These are phyloP conservation scores for Shiraia sp. DNA, from an alignment of 2,329 filamentous ascomycete genomes.

Conservation along the genomic window DNA sequence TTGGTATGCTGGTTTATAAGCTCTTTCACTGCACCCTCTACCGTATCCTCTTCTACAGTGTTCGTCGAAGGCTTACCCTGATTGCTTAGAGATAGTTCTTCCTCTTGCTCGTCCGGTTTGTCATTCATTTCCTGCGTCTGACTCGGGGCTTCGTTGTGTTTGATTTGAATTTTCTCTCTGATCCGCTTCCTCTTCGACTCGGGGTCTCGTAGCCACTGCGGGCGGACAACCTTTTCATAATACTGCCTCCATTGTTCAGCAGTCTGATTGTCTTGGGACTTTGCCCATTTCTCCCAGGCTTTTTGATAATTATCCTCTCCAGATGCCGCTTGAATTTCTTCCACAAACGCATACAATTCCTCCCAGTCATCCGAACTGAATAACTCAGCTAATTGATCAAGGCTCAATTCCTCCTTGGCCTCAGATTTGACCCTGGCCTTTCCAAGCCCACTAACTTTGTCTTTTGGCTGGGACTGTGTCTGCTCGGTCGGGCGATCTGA, in stretches of 20 bases:
- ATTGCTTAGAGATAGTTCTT: neutral
- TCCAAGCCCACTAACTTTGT: neutral
- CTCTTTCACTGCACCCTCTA: conserved; percentile 1
- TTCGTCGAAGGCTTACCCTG: neutral
- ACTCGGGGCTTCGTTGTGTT: conserved; percentile 1
- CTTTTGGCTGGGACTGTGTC: neutral
- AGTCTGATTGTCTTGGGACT: conserved; percentile 20
- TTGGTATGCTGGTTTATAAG: conserved; percentile 2
- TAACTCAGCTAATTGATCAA: conserved; percentile 23
- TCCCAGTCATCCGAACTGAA: conserved; percentile 37
- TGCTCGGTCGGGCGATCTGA: conserved; percentile 25
- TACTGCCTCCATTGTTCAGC: conserved; percentile 40
- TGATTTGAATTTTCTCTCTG: conserved; percentile 18
- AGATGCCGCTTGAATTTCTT: conserved; percentile 15
- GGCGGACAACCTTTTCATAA: conserved; percentile 38
- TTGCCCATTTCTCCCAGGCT: conserved; percentile 31
- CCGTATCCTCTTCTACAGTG: neutral
- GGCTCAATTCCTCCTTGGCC: conserved; percentile 12
- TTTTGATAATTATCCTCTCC: conserved; percentile 14
- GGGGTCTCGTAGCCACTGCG: conserved; percentile 35
- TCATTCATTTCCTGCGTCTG: conserved; percentile 11
- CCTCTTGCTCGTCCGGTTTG: conserved; percentile 6
- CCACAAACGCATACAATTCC: conserved; percentile 34
- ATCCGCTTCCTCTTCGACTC: conserved; percentile 27
- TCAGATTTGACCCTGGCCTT: conserved; percentile 6